These are phyloP conservation scores for Xylaria arbuscula DNA, from an alignment of 2,329 filamentous ascomycete species.

Conservation along the genomic window DNA sequence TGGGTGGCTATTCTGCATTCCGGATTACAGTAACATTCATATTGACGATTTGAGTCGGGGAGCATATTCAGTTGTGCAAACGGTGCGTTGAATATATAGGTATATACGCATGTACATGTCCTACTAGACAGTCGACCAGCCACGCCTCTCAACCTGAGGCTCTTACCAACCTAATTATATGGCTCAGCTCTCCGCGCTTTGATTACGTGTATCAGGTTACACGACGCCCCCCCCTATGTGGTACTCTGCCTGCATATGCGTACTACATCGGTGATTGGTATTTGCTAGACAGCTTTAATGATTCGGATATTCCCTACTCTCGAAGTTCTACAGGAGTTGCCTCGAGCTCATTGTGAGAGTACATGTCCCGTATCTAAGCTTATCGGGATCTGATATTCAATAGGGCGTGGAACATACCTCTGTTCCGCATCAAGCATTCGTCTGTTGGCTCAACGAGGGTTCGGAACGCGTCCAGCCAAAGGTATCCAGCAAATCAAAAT, in stretches of 20 bases:
- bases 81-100: slow-evolving; percentile 20
- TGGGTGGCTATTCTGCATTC: slow-evolving; percentile 26
- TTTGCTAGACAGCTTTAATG: neutral
- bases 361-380: neutral
- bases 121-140: slow-evolving; percentile 28
- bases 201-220: neutral
- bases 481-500: slow-evolving; percentile 61
- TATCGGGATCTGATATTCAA: neutral
- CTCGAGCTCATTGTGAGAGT: neutral
- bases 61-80: slow-evolving; percentile 14
- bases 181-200: neutral
- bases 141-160: neutral
- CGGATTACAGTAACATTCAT: slow-evolving; percentile 17
- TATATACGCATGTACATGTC: slow-evolving; percentile 33
- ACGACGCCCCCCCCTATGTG: neutral
- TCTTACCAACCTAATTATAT: neutral
- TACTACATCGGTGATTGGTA: neutral
- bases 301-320: neutral
- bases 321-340: neutral
- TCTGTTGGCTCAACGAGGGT: slow-evolving; percentile 40
- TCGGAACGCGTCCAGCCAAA: slow-evolving; percentile 59
- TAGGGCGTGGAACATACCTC: neutral
- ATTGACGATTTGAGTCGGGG: slow-evolving; percentile 8
- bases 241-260: neutral
- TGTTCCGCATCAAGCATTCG: slow-evolving; percentile 26